A percentile compares a stretch with the other conserved stretches of the same genome.
Evolutionary conservation across 257 asterid genomes (phyloP).

Genomic region (Orobanche coerulescens): DNA sequence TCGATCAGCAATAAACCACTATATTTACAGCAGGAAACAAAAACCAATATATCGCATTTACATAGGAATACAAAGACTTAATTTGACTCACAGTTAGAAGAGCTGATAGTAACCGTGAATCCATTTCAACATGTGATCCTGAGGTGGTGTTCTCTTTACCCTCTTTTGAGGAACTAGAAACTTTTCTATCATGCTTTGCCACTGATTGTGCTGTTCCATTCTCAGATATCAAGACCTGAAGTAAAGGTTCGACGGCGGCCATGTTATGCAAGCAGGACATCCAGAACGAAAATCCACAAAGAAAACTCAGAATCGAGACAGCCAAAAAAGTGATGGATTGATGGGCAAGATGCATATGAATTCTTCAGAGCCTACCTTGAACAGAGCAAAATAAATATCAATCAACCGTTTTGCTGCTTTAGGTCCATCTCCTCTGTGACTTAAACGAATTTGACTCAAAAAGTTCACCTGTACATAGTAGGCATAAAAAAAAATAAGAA

Average conservation of each 20-base stretch:
- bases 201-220: slow-evolving; percentile 33
- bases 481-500: slow-evolving; percentile 4
- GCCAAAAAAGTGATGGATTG: not conserved
- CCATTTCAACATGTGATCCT: slow-evolving; percentile 77
- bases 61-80: slow-evolving; percentile 11
- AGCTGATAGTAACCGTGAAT: slow-evolving; percentile 83
- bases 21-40: too few relatives aligned
- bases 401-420: slow-evolving; percentile 85
- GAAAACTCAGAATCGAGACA: not conserved
- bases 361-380: slow-evolving; percentile 53
- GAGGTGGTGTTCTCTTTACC: slow-evolving; percentile 35
- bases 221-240: slow-evolving; percentile 80
- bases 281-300: not conserved
- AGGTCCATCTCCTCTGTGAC: slow-evolving; percentile 90
- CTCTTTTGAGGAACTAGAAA: slow-evolving; percentile 37
- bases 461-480: slow-evolving; percentile 63
- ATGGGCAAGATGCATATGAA: not conserved
- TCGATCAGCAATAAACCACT: too few relatives aligned
- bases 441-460: slow-evolving; percentile 73
- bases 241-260: not conserved
- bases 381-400: slow-evolving; percentile 88
- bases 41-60: slow-evolving; percentile 4
- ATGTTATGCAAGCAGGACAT: not conserved
- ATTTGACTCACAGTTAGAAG: slow-evolving; percentile 62
- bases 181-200: slow-evolving; percentile 33